A percentile compares a stretch with the other conserved stretches of the same genome.
Evolutionary conservation across 139 green algal species (phyloP).

Genomic region (Mesotaenium endlicherianum): DNA sequence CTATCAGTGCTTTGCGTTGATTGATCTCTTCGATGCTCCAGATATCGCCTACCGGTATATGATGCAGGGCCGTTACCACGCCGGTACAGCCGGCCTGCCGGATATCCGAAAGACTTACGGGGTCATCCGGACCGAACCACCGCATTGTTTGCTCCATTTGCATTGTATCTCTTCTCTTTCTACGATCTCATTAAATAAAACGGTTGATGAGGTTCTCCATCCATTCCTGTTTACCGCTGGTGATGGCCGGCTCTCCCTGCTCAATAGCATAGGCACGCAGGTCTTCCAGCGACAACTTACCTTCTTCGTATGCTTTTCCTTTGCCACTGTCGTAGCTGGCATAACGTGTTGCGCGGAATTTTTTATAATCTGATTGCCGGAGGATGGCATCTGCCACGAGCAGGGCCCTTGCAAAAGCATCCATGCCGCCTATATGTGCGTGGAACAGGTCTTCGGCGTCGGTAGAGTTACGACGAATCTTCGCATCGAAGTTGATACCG

Average conservation of each 20-base stretch:
- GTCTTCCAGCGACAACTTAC: slow-evolving; percentile 13
- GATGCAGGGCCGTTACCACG: no score
- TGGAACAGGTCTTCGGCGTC: slow-evolving; percentile 62
- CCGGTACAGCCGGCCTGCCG: no score
- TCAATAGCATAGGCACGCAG: neutral
- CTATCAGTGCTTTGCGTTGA: no score
- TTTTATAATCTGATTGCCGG: slow-evolving; percentile 29
- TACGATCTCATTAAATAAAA: neutral
- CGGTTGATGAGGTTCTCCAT: neutral
- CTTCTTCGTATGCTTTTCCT: neutral
- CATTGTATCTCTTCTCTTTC: no score
- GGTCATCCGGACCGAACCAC: no score
- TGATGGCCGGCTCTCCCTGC: neutral
- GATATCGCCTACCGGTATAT: no score
- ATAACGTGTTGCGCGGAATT: neutral
- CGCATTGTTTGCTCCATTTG: no score
- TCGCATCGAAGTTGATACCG: slow-evolving; percentile 77
- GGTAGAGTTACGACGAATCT: slow-evolving; percentile 65
- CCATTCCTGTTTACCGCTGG: slow-evolving; percentile 15
- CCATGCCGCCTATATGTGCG: slow-evolving; percentile 68
- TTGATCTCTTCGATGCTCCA: no score
- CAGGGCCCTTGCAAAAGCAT: slow-evolving; percentile 66
- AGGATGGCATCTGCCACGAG: slow-evolving; percentile 58
- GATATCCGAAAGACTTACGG: no score
- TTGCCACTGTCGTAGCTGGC: neutral